Percentiles rank a stretch among this genome's conserved stretches.
Evolutionary conservation across 345 rosid species (phyloP).

Genomic region (Eucalyptus curtisii): DNA sequence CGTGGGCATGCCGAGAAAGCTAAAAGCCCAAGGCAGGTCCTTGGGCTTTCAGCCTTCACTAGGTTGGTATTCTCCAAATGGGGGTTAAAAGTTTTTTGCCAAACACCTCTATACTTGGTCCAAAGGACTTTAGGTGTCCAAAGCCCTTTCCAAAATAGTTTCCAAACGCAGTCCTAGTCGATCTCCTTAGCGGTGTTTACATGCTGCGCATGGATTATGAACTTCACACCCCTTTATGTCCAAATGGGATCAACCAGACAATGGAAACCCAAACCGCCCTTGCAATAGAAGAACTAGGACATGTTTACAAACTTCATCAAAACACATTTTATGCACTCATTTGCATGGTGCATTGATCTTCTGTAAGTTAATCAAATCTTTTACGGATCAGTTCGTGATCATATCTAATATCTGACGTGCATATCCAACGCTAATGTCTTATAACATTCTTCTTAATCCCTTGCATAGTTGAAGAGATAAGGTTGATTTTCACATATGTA

Average conservation of each 20-base stretch:
- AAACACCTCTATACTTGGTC: too few relatives aligned
- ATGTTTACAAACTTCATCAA: background rate
- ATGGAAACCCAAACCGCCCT: background rate
- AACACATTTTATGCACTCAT: background rate
- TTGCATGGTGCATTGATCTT: background rate
- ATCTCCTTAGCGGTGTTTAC: background rate
- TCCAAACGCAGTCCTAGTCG: background rate
- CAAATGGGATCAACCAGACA: background rate
- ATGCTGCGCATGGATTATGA: background rate
- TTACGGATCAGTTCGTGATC: background rate
- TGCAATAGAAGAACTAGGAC: background rate
- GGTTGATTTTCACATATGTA: background rate
- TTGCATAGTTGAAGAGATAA: background rate
- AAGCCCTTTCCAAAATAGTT: too few relatives aligned
- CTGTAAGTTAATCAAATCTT: background rate
- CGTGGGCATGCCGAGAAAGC: too few relatives aligned
- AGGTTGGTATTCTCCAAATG: too few relatives aligned
- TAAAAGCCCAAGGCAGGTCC: too few relatives aligned
- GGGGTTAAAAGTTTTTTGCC: too few relatives aligned
- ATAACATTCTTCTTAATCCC: background rate
- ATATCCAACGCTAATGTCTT: background rate
- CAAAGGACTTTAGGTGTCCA: too few relatives aligned
- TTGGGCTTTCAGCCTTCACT: too few relatives aligned
- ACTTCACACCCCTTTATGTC: background rate
- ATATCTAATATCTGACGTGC: rapidly evolving